Base-by-base conservation (phyloP, 768 basidiomycete species). In the Lactifluus pinguis region DNA sequence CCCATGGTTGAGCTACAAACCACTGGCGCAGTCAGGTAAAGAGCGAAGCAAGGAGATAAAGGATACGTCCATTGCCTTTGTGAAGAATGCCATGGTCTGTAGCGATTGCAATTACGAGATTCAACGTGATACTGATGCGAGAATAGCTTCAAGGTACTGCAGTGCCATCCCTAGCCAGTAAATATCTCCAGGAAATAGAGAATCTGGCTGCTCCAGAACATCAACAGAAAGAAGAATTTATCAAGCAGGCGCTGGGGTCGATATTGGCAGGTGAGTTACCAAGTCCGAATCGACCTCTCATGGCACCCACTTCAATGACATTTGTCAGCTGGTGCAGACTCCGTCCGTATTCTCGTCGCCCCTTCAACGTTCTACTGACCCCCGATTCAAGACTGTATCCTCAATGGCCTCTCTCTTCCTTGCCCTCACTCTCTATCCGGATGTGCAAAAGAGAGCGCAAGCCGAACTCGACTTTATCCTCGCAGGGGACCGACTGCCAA, bases 401-500 rank as follows among this genome's bases (percentile, higher is more conserved):
- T n/a, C 51, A 3, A 38, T 69, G n/a, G 14, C 58, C n/a, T 62
- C 59, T 3, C 68, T 73, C 19, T 41, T 72, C 32, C 55, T 74
- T 17, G 65, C 68, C 19, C 64, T 69, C 45, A 56, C 62, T 19
- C 39, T 44, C 29, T 48, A 67, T 25, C 66, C 66, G 29, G 57
- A 63, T 8, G 64, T 65, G 3, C 59, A 60, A 50, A 74, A 66
- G 49, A 80, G 78, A 48, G 86, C 83, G 0, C 84, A 86, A 65
- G 73, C 75, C 19, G 85, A 89, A 58, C 75, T 89, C 19, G 87
- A 88, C 64, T 60, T 66, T 21, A 39, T 30, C 0, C 78, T 85
- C 17, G 72, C 82, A 15, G 81, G 81, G 14, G 62, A 66, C 45
- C 74, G 85, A 6, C 72, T 86, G 17, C 87, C 87, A 19, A 45